Conservation (phyloP, 352 stramenopile species). For the Phytophthora crassamura region DNA sequence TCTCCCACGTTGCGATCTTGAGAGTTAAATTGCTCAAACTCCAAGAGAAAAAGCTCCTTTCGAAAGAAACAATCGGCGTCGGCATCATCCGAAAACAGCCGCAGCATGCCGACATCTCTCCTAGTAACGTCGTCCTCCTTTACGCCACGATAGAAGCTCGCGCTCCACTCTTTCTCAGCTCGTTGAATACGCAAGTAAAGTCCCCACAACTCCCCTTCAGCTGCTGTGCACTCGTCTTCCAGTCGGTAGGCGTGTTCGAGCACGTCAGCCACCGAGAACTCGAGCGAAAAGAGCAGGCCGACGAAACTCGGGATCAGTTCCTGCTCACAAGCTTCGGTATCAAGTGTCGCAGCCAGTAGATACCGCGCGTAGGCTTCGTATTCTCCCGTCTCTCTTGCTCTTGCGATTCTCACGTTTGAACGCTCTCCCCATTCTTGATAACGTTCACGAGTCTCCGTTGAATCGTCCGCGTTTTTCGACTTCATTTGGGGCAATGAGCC, state of each 20-base stretch:
- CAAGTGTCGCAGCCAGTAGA: slow-evolving; percentile 53
- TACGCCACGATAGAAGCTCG: background rate
- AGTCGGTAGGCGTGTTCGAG: slow-evolving; percentile 43
- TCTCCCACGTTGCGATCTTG: background rate
- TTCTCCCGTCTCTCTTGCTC: slow-evolving; percentile 37
- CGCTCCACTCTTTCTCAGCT: slow-evolving; percentile 31
- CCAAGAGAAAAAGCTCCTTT: slow-evolving; percentile 48
- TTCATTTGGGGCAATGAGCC: background rate
- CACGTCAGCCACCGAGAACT: slow-evolving; percentile 44
- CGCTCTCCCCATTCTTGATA: slow-evolving; percentile 22
- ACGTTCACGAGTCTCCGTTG: slow-evolving; percentile 1
- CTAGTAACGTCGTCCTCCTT: background rate
- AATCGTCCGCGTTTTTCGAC: background rate
- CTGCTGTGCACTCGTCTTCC: slow-evolving; percentile 42
- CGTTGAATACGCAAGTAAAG: slow-evolving; percentile 37
- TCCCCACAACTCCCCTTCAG: slow-evolving; percentile 47
- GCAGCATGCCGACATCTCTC: slow-evolving; percentile 31
- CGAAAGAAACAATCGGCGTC: slow-evolving; percentile 64
- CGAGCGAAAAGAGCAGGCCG: slow-evolving; percentile 62
- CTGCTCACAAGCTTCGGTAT: slow-evolving; percentile 54
- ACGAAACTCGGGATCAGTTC: slow-evolving; percentile 64
- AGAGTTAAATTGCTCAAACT: slow-evolving; percentile 31
- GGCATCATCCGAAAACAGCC: slow-evolving; percentile 48
- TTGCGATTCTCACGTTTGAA: background rate
- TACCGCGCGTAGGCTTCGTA: slow-evolving; percentile 57